Conservation (phyloP, 495 filamentous ascomycete genomes). For the Neurospora sp. region DNA sequence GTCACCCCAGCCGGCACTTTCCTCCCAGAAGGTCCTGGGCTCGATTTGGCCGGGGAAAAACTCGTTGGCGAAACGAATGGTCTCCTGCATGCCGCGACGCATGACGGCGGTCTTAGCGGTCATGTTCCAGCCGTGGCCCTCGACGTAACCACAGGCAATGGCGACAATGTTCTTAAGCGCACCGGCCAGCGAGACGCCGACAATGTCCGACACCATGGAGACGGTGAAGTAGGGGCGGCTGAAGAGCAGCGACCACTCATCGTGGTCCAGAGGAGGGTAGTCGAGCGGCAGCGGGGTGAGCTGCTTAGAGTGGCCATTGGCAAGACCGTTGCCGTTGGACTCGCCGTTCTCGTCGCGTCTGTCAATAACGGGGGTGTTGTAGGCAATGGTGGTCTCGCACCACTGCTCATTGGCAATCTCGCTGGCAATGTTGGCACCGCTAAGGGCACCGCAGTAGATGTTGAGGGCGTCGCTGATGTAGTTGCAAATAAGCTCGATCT, state of each 20-base stretch:
- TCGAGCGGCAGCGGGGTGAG: slow-evolving; percentile 65
- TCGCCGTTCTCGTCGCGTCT: slow-evolving; percentile 33
- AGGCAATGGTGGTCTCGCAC: slow-evolving; percentile 93
- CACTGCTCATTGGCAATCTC: slow-evolving; percentile 93
- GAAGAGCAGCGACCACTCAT: slow-evolving; percentile 72
- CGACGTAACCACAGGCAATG: slow-evolving; percentile 87
- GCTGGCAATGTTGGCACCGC: slow-evolving; percentile 91
- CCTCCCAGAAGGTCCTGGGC: slow-evolving; percentile 83
- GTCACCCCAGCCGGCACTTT: slow-evolving; percentile 93
- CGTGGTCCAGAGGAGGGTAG: slow-evolving; percentile 75
- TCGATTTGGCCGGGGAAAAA: slow-evolving; percentile 80
- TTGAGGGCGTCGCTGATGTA: slow-evolving; percentile 79
- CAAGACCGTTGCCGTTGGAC: slow-evolving; percentile 48
- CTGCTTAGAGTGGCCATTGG: slow-evolving; percentile 29
- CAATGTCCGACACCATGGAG: slow-evolving; percentile 81
- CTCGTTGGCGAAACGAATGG: slow-evolving; percentile 84
- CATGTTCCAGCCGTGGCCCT: slow-evolving; percentile 93
- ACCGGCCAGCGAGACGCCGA: slow-evolving; percentile 88
- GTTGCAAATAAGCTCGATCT: slow-evolving; percentile 85
- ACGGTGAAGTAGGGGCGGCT: slow-evolving; percentile 98
- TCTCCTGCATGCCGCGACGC: slow-evolving; percentile 88
- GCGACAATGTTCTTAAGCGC: slow-evolving; percentile 98
- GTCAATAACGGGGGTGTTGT: slow-evolving; percentile 78
- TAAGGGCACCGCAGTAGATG: slow-evolving; percentile 95
- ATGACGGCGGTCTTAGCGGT: slow-evolving; percentile 96